phyloP scores from a whole-genome alignment of 768 basidiomycete species.

The Peribolospora kevripleyi region DNA sequence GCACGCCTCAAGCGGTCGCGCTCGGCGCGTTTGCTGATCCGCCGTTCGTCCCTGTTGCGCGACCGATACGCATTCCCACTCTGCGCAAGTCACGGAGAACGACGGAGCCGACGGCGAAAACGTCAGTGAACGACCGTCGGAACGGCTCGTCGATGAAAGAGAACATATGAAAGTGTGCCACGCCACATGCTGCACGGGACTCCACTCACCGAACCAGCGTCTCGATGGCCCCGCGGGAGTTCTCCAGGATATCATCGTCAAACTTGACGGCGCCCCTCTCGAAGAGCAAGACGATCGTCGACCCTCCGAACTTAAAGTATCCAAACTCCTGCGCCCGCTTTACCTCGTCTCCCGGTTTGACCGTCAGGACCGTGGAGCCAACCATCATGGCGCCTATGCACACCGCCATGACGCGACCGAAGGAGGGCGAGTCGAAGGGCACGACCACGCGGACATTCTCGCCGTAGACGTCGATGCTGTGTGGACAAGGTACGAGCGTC shows the following conservation, averaged over 20 bases:
- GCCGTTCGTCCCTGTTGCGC: too few relatives aligned
- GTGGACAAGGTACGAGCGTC: background rate
- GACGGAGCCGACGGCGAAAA: too few relatives aligned
- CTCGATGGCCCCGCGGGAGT: conserved; percentile 65
- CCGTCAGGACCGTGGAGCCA: conserved; percentile 69
- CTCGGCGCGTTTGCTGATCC: too few relatives aligned
- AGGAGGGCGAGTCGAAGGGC: conserved; percentile 66
- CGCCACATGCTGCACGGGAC: too few relatives aligned
- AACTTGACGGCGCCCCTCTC: conserved; percentile 63
- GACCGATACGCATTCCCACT: too few relatives aligned
- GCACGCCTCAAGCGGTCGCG: too few relatives aligned
- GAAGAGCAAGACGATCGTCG: conserved; percentile 52
- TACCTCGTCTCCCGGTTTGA: conserved; percentile 58
- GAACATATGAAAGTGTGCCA: too few relatives aligned
- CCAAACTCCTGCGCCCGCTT: conserved; percentile 22
- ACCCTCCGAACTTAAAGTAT: conserved; percentile 54
- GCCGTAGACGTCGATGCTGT: conserved; percentile 57
- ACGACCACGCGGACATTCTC: conserved; percentile 85
- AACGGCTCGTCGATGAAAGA: too few relatives aligned
- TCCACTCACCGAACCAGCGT: conserved; percentile 39
- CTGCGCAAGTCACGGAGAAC: too few relatives aligned
- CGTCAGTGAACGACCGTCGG: too few relatives aligned
- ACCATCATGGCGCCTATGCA: conserved; percentile 76
- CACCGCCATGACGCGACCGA: conserved; percentile 76
- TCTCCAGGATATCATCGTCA: conserved; percentile 73